phyloP scores from a whole-genome alignment of 2,329 filamentous ascomycete species.

The Scedosporium dehoogii region DNA sequence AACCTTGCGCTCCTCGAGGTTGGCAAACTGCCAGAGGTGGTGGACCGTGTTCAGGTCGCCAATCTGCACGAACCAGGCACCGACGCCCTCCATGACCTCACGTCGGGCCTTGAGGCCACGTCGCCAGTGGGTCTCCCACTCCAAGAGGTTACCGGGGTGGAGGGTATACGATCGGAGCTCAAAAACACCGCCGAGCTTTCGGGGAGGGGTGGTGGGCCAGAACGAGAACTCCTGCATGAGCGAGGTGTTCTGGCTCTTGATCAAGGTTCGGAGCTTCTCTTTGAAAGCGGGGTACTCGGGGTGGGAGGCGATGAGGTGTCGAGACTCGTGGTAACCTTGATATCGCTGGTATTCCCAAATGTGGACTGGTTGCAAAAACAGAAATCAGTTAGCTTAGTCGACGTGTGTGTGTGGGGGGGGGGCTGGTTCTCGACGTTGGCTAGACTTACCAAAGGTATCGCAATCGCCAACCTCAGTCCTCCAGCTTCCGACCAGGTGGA shows the following conservation, averaged over 20 bases:
- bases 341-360: conserved; percentile 99
- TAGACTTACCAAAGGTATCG: conserved; percentile 76
- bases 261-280: conserved; percentile 71
- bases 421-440: not conserved
- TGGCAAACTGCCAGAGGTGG: conserved; percentile 97
- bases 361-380: conserved; percentile 55
- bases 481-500: conserved; percentile 96
- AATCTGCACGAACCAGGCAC: conserved; percentile 98
- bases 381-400: not conserved
- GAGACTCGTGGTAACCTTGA: conserved; percentile 85
- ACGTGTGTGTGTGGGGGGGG: not conserved
- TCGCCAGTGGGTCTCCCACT: conserved; percentile 99
- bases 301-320: conserved; percentile 73
- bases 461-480: conserved; percentile 94
- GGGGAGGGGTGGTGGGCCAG: conserved; percentile 91
- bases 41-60: conserved; percentile 96
- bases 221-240: conserved; percentile 99
- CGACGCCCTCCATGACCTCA: conserved; percentile 97
- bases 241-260: conserved; percentile 74
- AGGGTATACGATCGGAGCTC: conserved; percentile 95
- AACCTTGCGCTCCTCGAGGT: conserved; percentile 85
- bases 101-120: conserved; percentile 80
- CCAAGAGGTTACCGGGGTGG: conserved; percentile 87
- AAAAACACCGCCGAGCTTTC: conserved; percentile 83
- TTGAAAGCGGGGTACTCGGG: conserved; percentile 81